Conservation (phyloP, 2,329 filamentous ascomycete species). For the Diplodia mutila region DNA sequence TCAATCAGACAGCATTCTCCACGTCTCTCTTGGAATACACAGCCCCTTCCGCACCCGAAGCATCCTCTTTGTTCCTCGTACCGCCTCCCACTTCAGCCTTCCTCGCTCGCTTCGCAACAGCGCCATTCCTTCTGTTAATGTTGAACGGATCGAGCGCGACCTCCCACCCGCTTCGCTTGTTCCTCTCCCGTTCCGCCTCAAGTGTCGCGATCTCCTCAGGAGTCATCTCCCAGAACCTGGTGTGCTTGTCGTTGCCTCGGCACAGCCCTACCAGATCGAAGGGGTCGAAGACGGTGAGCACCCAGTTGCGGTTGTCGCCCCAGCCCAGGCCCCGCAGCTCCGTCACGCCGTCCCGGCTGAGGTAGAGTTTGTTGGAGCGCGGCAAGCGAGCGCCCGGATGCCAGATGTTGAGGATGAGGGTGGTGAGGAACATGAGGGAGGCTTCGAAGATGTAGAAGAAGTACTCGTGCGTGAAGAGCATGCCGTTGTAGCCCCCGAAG, state of each 20-base stretch:
- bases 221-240: constrained; percentile 43
- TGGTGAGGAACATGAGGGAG: constrained; percentile 56
- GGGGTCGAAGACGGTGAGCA: constrained; percentile 45
- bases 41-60: neutral
- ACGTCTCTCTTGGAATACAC: neutral
- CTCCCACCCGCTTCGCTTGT: constrained; percentile 32
- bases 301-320: constrained; percentile 51
- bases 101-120: constrained; percentile 28
- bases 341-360: constrained; percentile 51
- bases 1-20: neutral
- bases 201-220: constrained; percentile 37
- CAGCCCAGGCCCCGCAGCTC: constrained; percentile 52
- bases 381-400: constrained; percentile 58
- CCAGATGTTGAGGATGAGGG: constrained; percentile 55
- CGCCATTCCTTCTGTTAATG: constrained; percentile 36
- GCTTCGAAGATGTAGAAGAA: constrained; percentile 61
- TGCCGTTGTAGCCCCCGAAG: constrained; percentile 43
- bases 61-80: constrained; percentile 21
- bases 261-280: constrained; percentile 41
- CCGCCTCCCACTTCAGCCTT: neutral
- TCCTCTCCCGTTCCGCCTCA: constrained; percentile 35
- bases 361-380: constrained; percentile 54
- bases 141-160: constrained; percentile 37
- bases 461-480: constrained; percentile 51
- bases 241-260: constrained; percentile 40